phyloP scores from a whole-genome alignment of 148 eudicot genomes.

The Salicornia ramosissima region DNA sequence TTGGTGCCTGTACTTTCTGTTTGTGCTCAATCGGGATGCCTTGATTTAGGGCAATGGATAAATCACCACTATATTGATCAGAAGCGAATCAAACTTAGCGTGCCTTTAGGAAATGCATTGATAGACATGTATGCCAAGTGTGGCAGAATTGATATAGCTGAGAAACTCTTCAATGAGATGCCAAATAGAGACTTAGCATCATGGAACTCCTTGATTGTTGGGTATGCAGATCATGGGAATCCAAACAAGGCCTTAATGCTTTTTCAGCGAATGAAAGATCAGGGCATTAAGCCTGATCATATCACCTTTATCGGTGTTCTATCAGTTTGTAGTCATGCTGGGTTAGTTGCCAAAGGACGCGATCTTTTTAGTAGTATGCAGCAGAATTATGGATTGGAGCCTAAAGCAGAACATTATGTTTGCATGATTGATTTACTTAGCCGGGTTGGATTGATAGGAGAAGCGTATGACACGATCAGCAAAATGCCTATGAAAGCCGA shows the following conservation, averaged over 20 bases:
- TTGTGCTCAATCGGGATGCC: constrained; percentile 53
- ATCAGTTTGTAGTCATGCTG: constrained; percentile 68
- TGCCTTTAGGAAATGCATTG: constrained; percentile 48
- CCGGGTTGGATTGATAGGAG: constrained; percentile 45
- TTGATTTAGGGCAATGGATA: constrained; percentile 44
- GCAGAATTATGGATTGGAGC: constrained; percentile 29
- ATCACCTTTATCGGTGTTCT: constrained; percentile 52
- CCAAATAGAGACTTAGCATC: constrained; percentile 46
- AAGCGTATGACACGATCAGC: constrained; percentile 43
- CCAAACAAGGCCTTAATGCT: constrained; percentile 47
- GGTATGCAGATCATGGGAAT: constrained; percentile 56
- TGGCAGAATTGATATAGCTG: constrained; percentile 50
- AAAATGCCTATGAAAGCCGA: constrained; percentile 61
- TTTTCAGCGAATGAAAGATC: constrained; percentile 37
- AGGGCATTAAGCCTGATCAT: constrained; percentile 48
- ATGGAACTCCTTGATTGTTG: constrained; percentile 58
- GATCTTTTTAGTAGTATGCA: constrained; percentile 42
- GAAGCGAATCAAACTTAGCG: constrained; percentile 27
- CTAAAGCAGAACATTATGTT: constrained; percentile 54
- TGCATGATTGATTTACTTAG: constrained; percentile 67
- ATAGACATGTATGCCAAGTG: constrained; percentile 63
- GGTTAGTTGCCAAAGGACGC: constrained; percentile 41
- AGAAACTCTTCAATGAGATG: constrained; percentile 47
- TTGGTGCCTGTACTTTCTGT: constrained; percentile 56
- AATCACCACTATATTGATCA: constrained; percentile 38